These are phyloP conservation scores for Sporothrix brasiliensis DNA, from an alignment of 2,329 filamentous ascomycete species.

Conservation along the genomic window DNA sequence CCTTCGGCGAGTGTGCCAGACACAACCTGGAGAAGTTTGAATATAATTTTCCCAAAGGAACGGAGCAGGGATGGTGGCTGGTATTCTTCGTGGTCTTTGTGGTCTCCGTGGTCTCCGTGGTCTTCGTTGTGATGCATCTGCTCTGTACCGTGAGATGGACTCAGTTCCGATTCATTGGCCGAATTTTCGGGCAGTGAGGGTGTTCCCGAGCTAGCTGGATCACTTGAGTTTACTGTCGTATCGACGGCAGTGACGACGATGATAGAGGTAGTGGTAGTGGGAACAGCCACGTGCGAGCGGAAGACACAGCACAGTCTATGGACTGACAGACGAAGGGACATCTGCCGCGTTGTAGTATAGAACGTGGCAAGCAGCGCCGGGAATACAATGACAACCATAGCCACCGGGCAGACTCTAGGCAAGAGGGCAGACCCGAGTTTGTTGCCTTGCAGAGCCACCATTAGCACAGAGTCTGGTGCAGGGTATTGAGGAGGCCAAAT, in stretches of 20 bases:
- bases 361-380: slow-evolving; percentile 14
- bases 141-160: not conserved
- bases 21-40: not conserved
- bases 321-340: not conserved
- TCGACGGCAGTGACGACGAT: not conserved
- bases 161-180: not conserved
- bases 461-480: no score
- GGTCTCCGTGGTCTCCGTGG: no score
- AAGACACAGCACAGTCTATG: not conserved
- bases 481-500: slow-evolving; percentile 17
- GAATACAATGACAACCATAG: not conserved
- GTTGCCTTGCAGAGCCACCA: not conserved
- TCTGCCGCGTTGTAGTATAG: not conserved
- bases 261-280: not conserved
- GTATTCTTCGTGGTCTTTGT: not conserved
- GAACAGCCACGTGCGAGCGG: no score
- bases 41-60: not conserved
- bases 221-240: not conserved
- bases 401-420: not conserved
- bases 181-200: not conserved
- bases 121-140: not conserved
- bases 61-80: not conserved
- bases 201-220: no score
- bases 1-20: not conserved
- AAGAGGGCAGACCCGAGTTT: not conserved